Evolutionary conservation across 2,329 filamentous ascomycete genomes (phyloP), one percentile per base, ranked within the genome.

Genomic region (Scytalidium sp.): DNA sequence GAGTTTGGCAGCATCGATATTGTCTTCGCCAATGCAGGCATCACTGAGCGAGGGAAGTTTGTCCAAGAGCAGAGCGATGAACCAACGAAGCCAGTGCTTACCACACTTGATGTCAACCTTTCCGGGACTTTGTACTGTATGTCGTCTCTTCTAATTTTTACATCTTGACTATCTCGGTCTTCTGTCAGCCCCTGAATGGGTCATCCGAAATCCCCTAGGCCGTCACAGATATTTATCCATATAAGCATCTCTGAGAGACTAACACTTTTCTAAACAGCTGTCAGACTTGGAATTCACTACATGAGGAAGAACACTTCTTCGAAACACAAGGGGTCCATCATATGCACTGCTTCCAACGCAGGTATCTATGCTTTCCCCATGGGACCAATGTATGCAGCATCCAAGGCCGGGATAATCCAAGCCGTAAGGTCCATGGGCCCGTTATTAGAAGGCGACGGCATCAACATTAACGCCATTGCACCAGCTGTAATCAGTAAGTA

Each of bases 271-370:
- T 4, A 21, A 20, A 15, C 36, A 79, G 75, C 74, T 7, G 67
- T 78, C 20, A 75, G 78, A 54, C 60, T 80, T 10, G 76, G 69
- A 0, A 67, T 69, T 7, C 69, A 78, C 54, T 80, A 80, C 52
- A 73, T 80, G 63, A 64, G 67, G 19, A 75, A 73, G 56, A 78
- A 76, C 47, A 43, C 49, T 2, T 56, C 63, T 1, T 51, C 64
- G n/a, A n/a, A n/a, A 10, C 22, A 47, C 11, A 50, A 58, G 52
- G 3, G 75, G 0, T 67, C 66, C 6, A 76, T 80, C 40, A 68
- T 80, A 45, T 79, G 75, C 64, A 80, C 77, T 0, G 71, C 76
- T 0, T 79, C 75, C 3, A 79, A 78, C 57, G 75, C 74, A 2
- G 77, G 76, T 0, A 45, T 80, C 1, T 80, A 80, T 53, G 67